Evolutionary conservation across 352 stramenopile species (phyloP).

Genomic region (Phytophthora hibernalis): DNA sequence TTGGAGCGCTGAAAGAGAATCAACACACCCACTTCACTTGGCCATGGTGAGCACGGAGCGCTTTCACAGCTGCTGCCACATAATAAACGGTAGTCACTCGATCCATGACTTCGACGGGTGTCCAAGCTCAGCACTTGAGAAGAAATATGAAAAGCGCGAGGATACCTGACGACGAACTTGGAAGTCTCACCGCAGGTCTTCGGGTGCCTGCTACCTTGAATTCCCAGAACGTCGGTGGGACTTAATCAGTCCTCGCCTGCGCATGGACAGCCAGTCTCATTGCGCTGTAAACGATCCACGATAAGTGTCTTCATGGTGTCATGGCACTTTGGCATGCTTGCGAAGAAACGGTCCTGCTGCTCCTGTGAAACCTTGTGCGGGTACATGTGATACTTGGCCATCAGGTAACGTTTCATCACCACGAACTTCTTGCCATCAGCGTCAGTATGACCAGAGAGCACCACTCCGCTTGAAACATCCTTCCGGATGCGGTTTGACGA

Average conservation of each 20-base stretch:
- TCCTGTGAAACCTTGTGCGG: constrained; percentile 75
- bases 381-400: constrained; percentile 86
- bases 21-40: constrained; percentile 20
- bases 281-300: constrained; percentile 50
- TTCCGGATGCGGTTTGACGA: constrained; percentile 77
- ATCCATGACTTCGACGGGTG: constrained; percentile 23
- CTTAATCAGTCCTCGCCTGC: constrained; percentile 29
- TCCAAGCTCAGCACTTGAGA: constrained; percentile 17
- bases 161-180: neutral
- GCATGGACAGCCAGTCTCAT: constrained; percentile 34
- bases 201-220: constrained; percentile 2
- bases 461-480: constrained; percentile 75
- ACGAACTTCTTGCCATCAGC: constrained; percentile 69
- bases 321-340: constrained; percentile 62
- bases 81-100: constrained; percentile 35
- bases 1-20: constrained; percentile 16
- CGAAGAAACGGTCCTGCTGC: constrained; percentile 66
- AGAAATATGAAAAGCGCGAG: constrained; percentile 29
- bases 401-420: constrained; percentile 83
- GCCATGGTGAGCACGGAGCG: constrained; percentile 35
- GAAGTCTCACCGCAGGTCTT: neutral
- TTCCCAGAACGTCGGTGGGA: constrained; percentile 3
- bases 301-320: constrained; percentile 74
- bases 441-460: constrained; percentile 70
- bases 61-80: constrained; percentile 42